Evolutionary conservation across 2,329 filamentous ascomycete species (phyloP).

Genomic region (Rutstroemia sydowiana): DNA sequence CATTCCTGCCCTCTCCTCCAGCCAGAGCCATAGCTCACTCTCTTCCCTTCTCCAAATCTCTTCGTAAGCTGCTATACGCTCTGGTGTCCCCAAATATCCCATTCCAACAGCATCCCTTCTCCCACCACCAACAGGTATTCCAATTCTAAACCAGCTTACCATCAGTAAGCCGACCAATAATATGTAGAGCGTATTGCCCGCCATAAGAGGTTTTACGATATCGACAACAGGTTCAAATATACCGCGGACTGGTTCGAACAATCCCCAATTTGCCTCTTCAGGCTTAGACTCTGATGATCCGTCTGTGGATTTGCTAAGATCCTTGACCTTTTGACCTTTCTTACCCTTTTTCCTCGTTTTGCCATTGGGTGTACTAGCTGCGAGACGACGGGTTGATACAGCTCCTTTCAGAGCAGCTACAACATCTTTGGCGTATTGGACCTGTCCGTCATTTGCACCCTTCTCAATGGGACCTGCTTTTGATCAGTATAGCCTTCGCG

Average conservation of each 20-base stretch:
- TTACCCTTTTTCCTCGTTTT: constrained; percentile 45
- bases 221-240: constrained; percentile 63
- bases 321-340: constrained; percentile 38
- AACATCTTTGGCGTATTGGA: constrained; percentile 72
- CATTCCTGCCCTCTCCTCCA: constrained; percentile 43
- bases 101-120: constrained; percentile 34
- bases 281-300: constrained; percentile 30
- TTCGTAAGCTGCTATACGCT: constrained; percentile 77
- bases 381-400: constrained; percentile 57
- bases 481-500: neutral
- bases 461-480: constrained; percentile 83
- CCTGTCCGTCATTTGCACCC: constrained; percentile 84
- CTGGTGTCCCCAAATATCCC: constrained; percentile 40
- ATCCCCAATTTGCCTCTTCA: constrained; percentile 57
- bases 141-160: constrained; percentile 65
- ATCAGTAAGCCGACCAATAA: constrained; percentile 67
- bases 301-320: constrained; percentile 34
- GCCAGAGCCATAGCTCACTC: constrained; percentile 31
- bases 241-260: constrained; percentile 69
- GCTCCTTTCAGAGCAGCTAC: constrained; percentile 66
- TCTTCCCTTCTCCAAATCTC: constrained; percentile 57
- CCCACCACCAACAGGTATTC: constrained; percentile 33
- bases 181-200: constrained; percentile 69
- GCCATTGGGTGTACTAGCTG: constrained; percentile 39
- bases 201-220: constrained; percentile 63